phyloP scores from a whole-genome alignment of 176 grass and related monocot species.

The Bothriochloa decipiens region DNA sequence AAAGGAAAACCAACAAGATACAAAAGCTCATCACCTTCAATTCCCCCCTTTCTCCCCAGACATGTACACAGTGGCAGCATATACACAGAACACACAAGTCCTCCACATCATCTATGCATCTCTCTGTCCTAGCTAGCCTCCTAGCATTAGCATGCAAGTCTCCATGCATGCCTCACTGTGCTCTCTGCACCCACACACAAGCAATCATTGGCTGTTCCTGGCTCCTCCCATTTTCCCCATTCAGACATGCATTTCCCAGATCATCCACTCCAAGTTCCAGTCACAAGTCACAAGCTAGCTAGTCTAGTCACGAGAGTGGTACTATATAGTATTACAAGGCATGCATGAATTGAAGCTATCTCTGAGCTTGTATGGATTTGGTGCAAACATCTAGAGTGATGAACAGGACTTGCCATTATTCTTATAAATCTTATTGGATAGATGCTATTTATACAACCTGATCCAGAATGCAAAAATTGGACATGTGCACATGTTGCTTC shows the following conservation, averaged over 20 bases:
- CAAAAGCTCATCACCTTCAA: slow-evolving; percentile 51
- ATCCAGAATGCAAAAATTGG: slow-evolving; percentile 22
- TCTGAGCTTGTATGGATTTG: slow-evolving; percentile 37
- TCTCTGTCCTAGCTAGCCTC: no score
- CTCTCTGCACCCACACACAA: slow-evolving; percentile 38
- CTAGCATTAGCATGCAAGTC: slow-evolving; percentile 19
- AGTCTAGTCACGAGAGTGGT: not conserved
- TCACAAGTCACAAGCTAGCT: slow-evolving; percentile 29
- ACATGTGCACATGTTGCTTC: slow-evolving; percentile 19
- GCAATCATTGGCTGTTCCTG: slow-evolving; percentile 49
- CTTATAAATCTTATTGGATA: not conserved
- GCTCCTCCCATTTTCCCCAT: slow-evolving; percentile 22
- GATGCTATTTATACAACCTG: not conserved
- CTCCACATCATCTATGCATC: not conserved
- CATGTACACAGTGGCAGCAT: slow-evolving; percentile 37
- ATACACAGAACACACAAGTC: not conserved
- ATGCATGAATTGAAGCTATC: no score
- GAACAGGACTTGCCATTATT: slow-evolving; percentile 39
- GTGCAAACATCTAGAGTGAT: slow-evolving; percentile 35
- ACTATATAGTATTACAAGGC: no score
- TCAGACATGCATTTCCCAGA: slow-evolving; percentile 41
- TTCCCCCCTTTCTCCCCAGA: slow-evolving; percentile 40
- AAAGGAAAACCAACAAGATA: slow-evolving; percentile 53
- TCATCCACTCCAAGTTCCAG: slow-evolving; percentile 45
- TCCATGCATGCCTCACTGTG: slow-evolving; percentile 48